Percentiles rank a stretch among this genome's conserved stretches.
Evolutionary conservation across 192 early-diverging fungal genomes (phyloP).

Genomic region (Phycomyces nitens): DNA sequence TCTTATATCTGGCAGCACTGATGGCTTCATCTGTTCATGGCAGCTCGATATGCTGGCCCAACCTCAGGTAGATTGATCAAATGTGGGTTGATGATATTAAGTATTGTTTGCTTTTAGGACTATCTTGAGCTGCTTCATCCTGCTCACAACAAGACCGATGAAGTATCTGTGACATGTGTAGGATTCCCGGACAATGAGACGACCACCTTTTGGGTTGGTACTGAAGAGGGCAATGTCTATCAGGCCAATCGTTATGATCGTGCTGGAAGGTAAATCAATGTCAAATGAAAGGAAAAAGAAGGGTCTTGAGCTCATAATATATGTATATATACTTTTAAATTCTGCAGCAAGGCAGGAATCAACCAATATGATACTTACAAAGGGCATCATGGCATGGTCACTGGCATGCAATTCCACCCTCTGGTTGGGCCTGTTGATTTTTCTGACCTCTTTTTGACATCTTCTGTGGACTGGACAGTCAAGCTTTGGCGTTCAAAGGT

Average conservation of each 20-base stretch:
- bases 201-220: constrained; percentile 90
- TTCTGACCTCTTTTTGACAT: constrained; percentile 88
- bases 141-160: constrained; percentile 79
- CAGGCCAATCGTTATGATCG: constrained; percentile 95
- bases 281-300: not conserved
- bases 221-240: constrained; percentile 91
- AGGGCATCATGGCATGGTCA: constrained; percentile 87
- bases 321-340: not conserved
- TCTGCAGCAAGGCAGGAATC: constrained; percentile 80
- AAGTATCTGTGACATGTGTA: constrained; percentile 87
- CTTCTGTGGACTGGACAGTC: constrained; percentile 95
- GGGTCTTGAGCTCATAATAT: not conserved
- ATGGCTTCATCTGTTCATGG: constrained; percentile 96
- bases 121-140: constrained; percentile 74
- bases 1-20: constrained; percentile 89
- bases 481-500: constrained; percentile 88
- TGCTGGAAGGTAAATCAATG: constrained; percentile 70
- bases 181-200: constrained; percentile 94
- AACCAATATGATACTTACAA: constrained; percentile 80
- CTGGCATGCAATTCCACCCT: constrained; percentile 91
- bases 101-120: constrained; percentile 50
- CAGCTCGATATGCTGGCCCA: constrained; percentile 96
- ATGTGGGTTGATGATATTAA: not conserved
- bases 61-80: constrained; percentile 60
- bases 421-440: constrained; percentile 75